Conservation (phyloP, 208 protist genomes). For the Trypanosoma conorhini region DNA sequence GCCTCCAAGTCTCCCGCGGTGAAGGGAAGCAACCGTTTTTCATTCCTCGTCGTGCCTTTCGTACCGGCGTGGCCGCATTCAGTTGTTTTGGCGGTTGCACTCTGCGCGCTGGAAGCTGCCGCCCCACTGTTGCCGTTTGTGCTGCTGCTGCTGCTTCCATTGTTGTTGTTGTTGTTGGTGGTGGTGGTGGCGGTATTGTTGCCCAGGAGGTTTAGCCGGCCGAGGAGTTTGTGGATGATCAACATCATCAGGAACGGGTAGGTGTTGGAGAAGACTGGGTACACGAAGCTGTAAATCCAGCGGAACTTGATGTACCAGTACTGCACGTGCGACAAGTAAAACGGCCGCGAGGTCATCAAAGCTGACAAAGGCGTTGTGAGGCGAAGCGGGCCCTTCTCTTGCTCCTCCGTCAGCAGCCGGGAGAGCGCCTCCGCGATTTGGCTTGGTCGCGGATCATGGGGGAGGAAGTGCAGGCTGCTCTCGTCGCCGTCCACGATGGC, state of each 20-base stretch:
- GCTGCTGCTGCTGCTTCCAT: not conserved
- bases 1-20: conserved; percentile 51
- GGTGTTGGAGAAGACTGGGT: conserved; percentile 43
- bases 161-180: conserved; percentile 8
- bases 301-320: conserved; percentile 49
- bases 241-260: conserved; percentile 81
- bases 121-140: not conserved
- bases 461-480: conserved; percentile 39
- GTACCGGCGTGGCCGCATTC: not conserved
- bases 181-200: conserved; percentile 13
- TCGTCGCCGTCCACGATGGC: conserved; percentile 72
- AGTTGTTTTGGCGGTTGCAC: not conserved
- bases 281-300: conserved; percentile 38
- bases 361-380: conserved; percentile 34
- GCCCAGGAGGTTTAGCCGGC: conserved; percentile 8
- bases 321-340: conserved; percentile 55
- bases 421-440: conserved; percentile 35
- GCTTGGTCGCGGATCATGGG: conserved; percentile 18
- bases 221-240: conserved; percentile 54
- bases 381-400: conserved; percentile 1
- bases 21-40: conserved; percentile 21
- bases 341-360: conserved; percentile 41
- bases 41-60: not conserved
- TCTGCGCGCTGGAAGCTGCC: not conserved
- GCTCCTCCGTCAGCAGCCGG: conserved; percentile 12